Evolutionary conservation across 2,329 filamentous ascomycete species (phyloP), one percentile per base, ranked within the genome.

Genomic region (Thielaviopsis musarum): DNA sequence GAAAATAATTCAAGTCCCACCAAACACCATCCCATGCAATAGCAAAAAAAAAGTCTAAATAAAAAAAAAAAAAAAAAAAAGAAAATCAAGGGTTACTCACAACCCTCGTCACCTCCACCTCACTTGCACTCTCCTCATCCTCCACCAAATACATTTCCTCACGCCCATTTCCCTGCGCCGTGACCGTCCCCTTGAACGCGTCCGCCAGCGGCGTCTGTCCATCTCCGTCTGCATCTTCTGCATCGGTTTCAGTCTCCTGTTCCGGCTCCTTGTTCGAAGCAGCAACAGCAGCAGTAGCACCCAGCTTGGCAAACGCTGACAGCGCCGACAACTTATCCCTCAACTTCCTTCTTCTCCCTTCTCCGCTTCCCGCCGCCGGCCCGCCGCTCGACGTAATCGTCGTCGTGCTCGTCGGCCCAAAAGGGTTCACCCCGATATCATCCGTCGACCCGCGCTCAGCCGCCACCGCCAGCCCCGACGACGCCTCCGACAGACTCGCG

Each of bases 331-430:
- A 51, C 54, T 61, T 61, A 30, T 59, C 60, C 5, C 60, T 28
- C 12, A 61, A 51, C 52, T 61, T 61, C 9, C 52, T 51, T n/a
- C 57, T 53, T 54, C 56, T 52, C 13, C 57, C 57, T 28, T 54
- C 52, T 26, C 55, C 69, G 52, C 65, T 73, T 62, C 4, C 69
- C 69, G 28, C 65, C 65, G 22, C 67, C 67, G 34, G 58, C 66
- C 59, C 68, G 68, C 38, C 68, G 64, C 30, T 12, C 10, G 30
- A 34, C 10, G 21, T 67, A 65, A 24, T 68, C 66, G 5, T 61
- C 49, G 34, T 58, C 56, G 48, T 60, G 62, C 4, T 62, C 56
- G 30, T 67, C 64, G 26, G 51, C 45, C 28, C 57, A 61, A 61
- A 61, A n/a, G 49, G 9, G 10, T 34, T 34, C 30, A 34, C 30